A percentile compares a stretch with the other conserved stretches of the same genome.
phyloP scores from a whole-genome alignment of 1,284 basidiomycete genomes.

The Sporisorium scitamineum region DNA sequence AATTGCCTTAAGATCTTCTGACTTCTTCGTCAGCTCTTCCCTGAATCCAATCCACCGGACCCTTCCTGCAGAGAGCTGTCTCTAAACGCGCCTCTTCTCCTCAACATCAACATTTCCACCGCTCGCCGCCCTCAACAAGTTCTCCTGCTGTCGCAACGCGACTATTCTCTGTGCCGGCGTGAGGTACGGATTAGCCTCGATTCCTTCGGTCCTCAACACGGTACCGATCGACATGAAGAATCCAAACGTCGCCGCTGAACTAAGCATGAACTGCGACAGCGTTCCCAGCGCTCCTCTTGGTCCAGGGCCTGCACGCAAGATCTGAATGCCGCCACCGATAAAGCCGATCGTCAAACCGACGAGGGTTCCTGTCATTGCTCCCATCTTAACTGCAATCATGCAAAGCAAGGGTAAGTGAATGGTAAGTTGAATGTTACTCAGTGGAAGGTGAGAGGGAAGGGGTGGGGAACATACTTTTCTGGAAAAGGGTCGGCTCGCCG shows the following conservation, averaged over 20 bases:
- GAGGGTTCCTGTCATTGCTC: constrained; percentile 66
- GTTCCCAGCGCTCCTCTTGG: constrained; percentile 61
- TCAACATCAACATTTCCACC: constrained; percentile 7
- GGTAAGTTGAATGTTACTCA: background rate
- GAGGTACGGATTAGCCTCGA: constrained; percentile 35
- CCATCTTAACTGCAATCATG: constrained; percentile 57
- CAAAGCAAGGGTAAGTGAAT: background rate
- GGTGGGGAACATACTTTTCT: constrained; percentile 40
- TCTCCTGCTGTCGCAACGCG: constrained; percentile 32
- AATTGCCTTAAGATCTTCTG: background rate
- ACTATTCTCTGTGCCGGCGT: constrained; percentile 28
- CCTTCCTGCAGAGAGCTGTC: background rate
- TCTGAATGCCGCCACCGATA: constrained; percentile 66
- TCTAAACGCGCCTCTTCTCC: constrained; percentile 11
- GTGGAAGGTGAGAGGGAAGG: background rate
- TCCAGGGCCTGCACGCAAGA: constrained; percentile 63
- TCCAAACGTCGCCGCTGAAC: constrained; percentile 65
- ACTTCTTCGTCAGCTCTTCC: background rate
- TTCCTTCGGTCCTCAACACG: constrained; percentile 60
- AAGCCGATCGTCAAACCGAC: constrained; percentile 67
- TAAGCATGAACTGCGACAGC: constrained; percentile 65
- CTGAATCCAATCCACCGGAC: too few relatives aligned
- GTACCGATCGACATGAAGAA: constrained; percentile 68
- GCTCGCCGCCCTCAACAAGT: constrained; percentile 9
- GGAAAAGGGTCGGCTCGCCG: constrained; percentile 49